A percentile compares a stretch with the other conserved stretches of the same genome.
Evolutionary conservation across 331 rosid genomes (phyloP).

Genomic region (Cucumis variabilis): DNA sequence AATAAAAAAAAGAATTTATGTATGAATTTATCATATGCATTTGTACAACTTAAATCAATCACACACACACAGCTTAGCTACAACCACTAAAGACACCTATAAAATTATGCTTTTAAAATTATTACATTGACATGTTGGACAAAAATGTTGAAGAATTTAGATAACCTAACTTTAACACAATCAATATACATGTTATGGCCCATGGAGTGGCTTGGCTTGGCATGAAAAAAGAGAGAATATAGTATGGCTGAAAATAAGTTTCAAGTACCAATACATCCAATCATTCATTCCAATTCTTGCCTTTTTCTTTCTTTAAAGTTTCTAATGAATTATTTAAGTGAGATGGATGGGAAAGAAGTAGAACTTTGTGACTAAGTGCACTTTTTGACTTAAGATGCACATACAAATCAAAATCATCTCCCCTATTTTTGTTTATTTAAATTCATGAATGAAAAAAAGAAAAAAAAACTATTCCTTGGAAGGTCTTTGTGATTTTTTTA

Average conservation of each 20-base stretch:
- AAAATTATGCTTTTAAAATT: not conserved
- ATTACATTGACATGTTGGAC: not conserved
- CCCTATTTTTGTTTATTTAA: not conserved
- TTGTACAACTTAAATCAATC: not conserved
- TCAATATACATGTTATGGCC: not conserved
- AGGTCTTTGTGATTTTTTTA: not conserved
- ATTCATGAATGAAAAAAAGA: not conserved
- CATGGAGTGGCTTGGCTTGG: not conserved
- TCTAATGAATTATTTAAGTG: conserved; percentile 17
- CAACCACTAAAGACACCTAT: not conserved
- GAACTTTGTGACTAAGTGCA: not conserved
- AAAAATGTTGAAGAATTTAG: not conserved
- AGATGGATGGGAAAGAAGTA: conserved; percentile 3
- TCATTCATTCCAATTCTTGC: conserved; percentile 15
- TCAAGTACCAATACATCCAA: not conserved
- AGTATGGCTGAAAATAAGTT: not conserved
- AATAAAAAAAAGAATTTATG: not conserved
- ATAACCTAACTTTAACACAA: conserved; percentile 15
- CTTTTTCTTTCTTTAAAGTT: not conserved
- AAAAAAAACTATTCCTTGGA: not conserved
- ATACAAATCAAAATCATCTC: not conserved
- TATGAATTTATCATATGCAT: not conserved
- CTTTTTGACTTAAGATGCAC: conserved; percentile 23
- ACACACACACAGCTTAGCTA: not conserved
- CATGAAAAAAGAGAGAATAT: not conserved